These are phyloP conservation scores for Symbiodinium natans DNA, from an alignment of 73 alveolate species.

Conservation along the genomic window DNA sequence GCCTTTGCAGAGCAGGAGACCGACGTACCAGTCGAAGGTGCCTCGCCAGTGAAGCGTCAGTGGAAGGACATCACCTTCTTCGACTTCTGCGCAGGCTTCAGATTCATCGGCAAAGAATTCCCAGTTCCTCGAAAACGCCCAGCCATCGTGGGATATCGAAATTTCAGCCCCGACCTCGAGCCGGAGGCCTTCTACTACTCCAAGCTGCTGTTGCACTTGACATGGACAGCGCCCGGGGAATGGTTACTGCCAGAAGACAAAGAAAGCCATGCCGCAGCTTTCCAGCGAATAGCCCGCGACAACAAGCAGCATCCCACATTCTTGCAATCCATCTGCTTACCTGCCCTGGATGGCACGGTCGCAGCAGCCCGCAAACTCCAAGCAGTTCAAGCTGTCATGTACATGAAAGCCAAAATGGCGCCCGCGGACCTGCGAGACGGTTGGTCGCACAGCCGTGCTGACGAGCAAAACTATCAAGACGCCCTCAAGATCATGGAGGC, in stretches of 20 bases:
- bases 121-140: background rate
- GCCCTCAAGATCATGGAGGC: slow-evolving; percentile 5
- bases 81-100: background rate
- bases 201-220: background rate
- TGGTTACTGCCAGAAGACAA: background rate
- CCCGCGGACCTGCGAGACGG: background rate
- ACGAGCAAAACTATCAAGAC: slow-evolving; percentile 1
- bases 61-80: slow-evolving; percentile 8
- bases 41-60: background rate
- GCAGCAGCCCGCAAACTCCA: background rate
- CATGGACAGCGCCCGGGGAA: background rate
- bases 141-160: background rate
- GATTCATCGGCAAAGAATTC: background rate
- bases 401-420: background rate
- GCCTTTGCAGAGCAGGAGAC: background rate
- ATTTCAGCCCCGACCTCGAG: background rate
- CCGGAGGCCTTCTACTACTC: background rate
- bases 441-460: background rate
- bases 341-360: background rate
- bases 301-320: background rate
- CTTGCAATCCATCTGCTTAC: background rate
- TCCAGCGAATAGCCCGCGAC: background rate
- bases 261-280: background rate
- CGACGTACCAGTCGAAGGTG: background rate
- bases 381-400: background rate